Evolutionary conservation across 2,329 filamentous ascomycete species (phyloP).

Genomic region (Penicillium hesseltinei): DNA sequence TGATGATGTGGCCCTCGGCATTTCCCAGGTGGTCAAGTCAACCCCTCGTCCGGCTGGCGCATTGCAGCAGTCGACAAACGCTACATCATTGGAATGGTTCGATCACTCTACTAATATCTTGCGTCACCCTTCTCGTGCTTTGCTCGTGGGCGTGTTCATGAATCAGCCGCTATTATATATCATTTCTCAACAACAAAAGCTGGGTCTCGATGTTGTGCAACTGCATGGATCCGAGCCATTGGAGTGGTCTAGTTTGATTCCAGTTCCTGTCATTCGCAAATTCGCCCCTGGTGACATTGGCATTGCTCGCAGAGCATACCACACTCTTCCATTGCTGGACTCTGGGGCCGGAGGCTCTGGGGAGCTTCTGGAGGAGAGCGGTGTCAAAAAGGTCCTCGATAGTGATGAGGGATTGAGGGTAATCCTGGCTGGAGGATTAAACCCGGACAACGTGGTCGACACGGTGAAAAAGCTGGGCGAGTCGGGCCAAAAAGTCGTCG

Average conservation of each 20-base stretch:
- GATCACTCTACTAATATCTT: conserved; percentile 52
- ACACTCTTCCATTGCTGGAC: conserved; percentile 80
- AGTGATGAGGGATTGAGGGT: conserved; percentile 70
- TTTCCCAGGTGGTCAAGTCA: conserved; percentile 72
- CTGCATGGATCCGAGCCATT: conserved; percentile 88
- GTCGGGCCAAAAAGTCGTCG: conserved; percentile 64
- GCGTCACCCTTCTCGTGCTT: conserved; percentile 58
- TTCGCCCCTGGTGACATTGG: conserved; percentile 77
- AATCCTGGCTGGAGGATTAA: conserved; percentile 81
- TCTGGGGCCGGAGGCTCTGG: conserved; percentile 82
- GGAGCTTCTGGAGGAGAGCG: conserved; percentile 68
- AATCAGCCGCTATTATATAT: conserved; percentile 84
- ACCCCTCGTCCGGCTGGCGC: conserved; percentile 32
- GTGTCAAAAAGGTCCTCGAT: conserved; percentile 65
- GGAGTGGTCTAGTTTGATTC: conserved; percentile 86
- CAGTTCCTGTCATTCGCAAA: conserved; percentile 83
- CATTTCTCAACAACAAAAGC: conserved; percentile 70
- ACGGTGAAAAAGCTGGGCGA: conserved; percentile 64
- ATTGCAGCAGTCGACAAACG: conserved; percentile 22
- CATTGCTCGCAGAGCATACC: conserved; percentile 72
- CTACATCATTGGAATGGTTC: conserved; percentile 65
- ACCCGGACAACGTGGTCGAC: conserved; percentile 71
- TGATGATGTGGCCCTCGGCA: conserved; percentile 73
- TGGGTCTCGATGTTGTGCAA: conserved; percentile 84
- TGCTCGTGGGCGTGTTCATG: conserved; percentile 91